Conservation (phyloP, 2,329 filamentous ascomycete genomes). For the Pseudopithomyces maydicus region DNA sequence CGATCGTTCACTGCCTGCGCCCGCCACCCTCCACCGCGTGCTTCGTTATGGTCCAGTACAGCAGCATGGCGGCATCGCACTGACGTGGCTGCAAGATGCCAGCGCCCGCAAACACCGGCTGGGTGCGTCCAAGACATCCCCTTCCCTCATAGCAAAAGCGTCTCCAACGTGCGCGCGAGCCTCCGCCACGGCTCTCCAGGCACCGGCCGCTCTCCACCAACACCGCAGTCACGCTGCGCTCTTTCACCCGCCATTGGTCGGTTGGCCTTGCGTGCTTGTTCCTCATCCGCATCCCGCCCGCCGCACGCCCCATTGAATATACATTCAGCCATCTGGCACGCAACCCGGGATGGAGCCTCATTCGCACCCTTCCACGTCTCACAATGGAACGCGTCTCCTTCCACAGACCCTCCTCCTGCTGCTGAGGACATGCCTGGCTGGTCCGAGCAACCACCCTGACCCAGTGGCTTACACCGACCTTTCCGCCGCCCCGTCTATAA, state of each 20-base stretch:
- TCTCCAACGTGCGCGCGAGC: conserved; percentile 34
- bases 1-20: background rate
- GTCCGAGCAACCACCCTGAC: conserved; percentile 27
- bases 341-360: conserved; percentile 41
- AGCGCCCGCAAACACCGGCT: background rate
- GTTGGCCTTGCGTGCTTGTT: conserved; percentile 12
- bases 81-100: conserved; percentile 8
- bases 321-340: conserved; percentile 41
- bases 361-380: conserved; percentile 36
- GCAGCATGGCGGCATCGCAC: background rate
- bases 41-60: no score
- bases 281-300: conserved; percentile 25
- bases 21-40: background rate
- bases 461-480: conserved; percentile 32
- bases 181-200: conserved; percentile 31
- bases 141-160: conserved; percentile 10
- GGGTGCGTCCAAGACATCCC: conserved; percentile 14
- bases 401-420: conserved; percentile 44
- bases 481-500: conserved; percentile 34
- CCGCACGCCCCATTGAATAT: conserved; percentile 38
- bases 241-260: conserved; percentile 38
- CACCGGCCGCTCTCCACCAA: conserved; percentile 36
- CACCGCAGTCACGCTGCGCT: conserved; percentile 35
- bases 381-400: conserved; percentile 42
- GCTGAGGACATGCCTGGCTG: conserved; percentile 33